phyloP scores from a whole-genome alignment of 495 filamentous ascomycete species.

The Penicillium mononematosum region DNA sequence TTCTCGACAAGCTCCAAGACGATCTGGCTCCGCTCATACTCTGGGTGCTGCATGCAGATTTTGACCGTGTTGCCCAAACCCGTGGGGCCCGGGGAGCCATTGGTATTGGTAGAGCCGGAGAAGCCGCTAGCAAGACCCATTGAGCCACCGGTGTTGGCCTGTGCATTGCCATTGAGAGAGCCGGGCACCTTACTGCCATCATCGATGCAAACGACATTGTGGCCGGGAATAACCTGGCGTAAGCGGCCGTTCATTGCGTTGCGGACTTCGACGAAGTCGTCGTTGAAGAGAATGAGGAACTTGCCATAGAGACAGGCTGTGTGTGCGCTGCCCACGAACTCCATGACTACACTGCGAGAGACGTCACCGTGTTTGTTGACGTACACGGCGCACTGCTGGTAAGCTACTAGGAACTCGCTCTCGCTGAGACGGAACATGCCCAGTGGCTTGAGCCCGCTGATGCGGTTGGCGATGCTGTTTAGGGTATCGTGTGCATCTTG shows the following conservation, averaged over 20 bases:
- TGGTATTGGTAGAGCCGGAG: slow-evolving; percentile 27
- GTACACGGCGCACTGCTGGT: slow-evolving; percentile 93
- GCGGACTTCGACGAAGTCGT: slow-evolving; percentile 93
- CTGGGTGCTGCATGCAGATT: slow-evolving; percentile 92
- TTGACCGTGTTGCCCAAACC: slow-evolving; percentile 66
- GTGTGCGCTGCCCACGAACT: slow-evolving; percentile 89
- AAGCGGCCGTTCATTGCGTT: slow-evolving; percentile 95
- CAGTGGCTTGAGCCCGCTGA: slow-evolving; percentile 77
- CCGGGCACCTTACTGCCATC: slow-evolving; percentile 63
- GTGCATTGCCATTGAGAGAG: slow-evolving; percentile 26
- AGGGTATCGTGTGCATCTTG: slow-evolving; percentile 61
- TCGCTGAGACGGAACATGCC: slow-evolving; percentile 97
- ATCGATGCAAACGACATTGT: slow-evolving; percentile 83
- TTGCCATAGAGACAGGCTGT: slow-evolving; percentile 80
- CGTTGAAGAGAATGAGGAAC: slow-evolving; percentile 73
- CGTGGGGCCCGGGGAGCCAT: slow-evolving; percentile 29
- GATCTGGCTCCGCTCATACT: slow-evolving; percentile 75
- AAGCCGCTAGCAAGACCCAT: slow-evolving; percentile 31
- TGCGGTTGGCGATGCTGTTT: slow-evolving; percentile 73
- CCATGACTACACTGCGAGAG: slow-evolving; percentile 88
- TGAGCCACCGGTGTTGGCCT: slow-evolving; percentile 27
- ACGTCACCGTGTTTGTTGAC: slow-evolving; percentile 98
- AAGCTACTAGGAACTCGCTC: slow-evolving; percentile 88
- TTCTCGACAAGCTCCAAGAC: slow-evolving; percentile 92
- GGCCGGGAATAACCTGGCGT: slow-evolving; percentile 89